phyloP scores from a whole-genome alignment of 192 early-diverging fungal genomes.

The Funneliformis mosseae region DNA sequence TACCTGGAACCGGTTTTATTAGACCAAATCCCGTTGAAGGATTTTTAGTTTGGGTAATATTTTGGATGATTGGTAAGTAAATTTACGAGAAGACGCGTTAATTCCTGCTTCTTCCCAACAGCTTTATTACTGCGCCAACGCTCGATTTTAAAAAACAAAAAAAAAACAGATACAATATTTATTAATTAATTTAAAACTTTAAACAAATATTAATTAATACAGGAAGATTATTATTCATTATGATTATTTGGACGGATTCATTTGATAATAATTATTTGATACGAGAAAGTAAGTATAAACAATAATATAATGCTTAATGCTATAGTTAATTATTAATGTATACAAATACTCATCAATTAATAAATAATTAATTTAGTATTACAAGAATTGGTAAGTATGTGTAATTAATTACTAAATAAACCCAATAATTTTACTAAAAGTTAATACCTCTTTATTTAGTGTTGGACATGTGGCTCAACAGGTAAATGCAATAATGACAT shows the following conservation, averaged over 20 bases:
- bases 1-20: constrained; percentile 6
- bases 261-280: background rate
- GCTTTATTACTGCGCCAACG: background rate
- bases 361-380: background rate
- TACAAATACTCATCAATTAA: no score
- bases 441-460: background rate
- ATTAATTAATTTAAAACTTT: background rate
- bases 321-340: no score
- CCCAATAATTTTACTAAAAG: no score
- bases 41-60: background rate
- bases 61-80: constrained; percentile 5
- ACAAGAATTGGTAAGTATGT: background rate
- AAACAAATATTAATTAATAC: no score
- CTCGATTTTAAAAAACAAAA: no score
- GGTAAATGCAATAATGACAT: background rate
- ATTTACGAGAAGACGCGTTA: background rate
- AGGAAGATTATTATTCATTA: background rate
- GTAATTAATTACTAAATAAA: background rate
- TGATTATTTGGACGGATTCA: background rate
- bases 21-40: constrained; percentile 23
- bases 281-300: background rate
- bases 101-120: no score
- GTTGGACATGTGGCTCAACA: background rate
- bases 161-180: no score
- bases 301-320: background rate